Base-by-base conservation (phyloP, 225 moss, liverwort and hornwort species). In the Physcomitrium patens region DNA sequence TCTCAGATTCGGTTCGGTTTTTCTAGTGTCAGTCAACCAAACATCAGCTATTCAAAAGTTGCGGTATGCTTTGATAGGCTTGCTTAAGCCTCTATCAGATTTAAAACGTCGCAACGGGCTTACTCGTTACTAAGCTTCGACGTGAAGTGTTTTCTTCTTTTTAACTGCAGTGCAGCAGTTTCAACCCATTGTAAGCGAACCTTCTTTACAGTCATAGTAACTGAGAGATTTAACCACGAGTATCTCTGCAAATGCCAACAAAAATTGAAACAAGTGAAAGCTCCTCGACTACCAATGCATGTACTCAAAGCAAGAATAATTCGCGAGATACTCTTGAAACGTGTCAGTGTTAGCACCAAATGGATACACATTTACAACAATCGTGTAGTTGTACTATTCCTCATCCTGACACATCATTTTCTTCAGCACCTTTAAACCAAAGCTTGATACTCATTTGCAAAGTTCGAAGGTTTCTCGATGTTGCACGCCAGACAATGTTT, bases 201-300 rank as follows among this genome's bases (percentile, higher is more conserved):
- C 82, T n/a, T 89, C 50, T 87, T 87, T 51, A 85, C 87, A 19
- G 85, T 89, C 19, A 92, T 89, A 31, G 91, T 89, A 89, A 76
- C 89, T 89, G 63, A 89, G 76, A 18, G 89, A 87, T 61, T 92
- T 89, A 66, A 89, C 85, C 37, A 89, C 91, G 89, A 72, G 85
- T 89, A 56, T 63, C 87, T 79, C 91, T 89, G 63, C 63, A 80
- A 82, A 52, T 24, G 52, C 49, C 18, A 62, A 75, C 67, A 57
- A 12, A 53, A 63, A 63, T 72, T 28, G 54, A 71, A 67, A 78
- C 28, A 75, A 65, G 23, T 20, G 49, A 65, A 75, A 69, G 12
- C 28, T 63, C 64, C 64, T 50, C 31, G 31, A 37, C 57, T 4
- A 27, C 10, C 57, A 57, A 42, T 26, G 7, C 27, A 31, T 8